Conservation (phyloP, 2,329 filamentous ascomycete genomes). For the Cadophora sp. region DNA sequence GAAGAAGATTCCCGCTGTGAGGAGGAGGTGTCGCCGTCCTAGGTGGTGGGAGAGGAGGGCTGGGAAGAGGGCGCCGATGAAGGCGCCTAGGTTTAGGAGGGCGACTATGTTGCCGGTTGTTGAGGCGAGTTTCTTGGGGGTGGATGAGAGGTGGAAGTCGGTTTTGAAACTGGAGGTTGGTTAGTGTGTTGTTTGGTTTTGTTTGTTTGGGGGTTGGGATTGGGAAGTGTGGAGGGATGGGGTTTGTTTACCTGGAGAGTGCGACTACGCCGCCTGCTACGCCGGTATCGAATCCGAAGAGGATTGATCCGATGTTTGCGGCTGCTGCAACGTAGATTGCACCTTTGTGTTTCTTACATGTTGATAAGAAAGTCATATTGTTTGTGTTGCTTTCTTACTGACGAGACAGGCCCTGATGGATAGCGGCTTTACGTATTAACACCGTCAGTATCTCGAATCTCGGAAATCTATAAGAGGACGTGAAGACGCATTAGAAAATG, state of each 20-base stretch:
- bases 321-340: conserved; percentile 31
- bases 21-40: conserved; percentile 51
- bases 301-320: conserved; percentile 34
- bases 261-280: conserved; percentile 36
- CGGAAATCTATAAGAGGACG: neutral
- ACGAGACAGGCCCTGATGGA: too few species aligned
- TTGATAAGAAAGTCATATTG: conserved; percentile 14
- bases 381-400: too few species aligned
- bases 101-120: conserved; percentile 51
- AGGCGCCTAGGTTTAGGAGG: conserved; percentile 58
- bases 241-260: conserved; percentile 26
- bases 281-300: conserved; percentile 40
- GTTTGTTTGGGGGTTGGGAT: neutral
- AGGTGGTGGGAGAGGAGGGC: conserved; percentile 54
- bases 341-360: conserved; percentile 29
- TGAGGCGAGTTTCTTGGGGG: conserved; percentile 22
- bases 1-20: conserved; percentile 52
- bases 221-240: too few species aligned
- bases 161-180: conserved; percentile 16
- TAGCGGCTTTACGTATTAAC: too few species aligned
- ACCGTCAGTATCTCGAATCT: too few species aligned
- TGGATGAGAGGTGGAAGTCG: conserved; percentile 30
- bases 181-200: neutral
- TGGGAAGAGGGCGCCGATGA: conserved; percentile 57
- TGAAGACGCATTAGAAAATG: neutral